Evolutionary conservation across 257 asterid species (phyloP).

Genomic region (Nyctanthes arbortristis): DNA sequence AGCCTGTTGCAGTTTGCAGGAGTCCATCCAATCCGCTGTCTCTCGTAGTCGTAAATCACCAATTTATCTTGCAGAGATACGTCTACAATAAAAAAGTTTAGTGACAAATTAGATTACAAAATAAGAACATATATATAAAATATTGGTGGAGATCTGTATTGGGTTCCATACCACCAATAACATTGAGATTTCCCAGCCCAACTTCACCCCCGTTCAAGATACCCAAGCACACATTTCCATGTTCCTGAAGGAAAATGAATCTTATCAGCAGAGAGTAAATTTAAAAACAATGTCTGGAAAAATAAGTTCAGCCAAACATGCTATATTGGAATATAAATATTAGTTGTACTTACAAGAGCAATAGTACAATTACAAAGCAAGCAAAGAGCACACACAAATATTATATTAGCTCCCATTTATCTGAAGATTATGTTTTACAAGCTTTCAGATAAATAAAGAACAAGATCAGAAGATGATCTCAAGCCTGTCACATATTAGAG

Average conservation of each 20-base stretch:
- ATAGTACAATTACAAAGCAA: not conserved
- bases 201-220: constrained; percentile 79
- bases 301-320: not conserved
- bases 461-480: not conserved
- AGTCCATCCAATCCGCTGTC: constrained; percentile 69
- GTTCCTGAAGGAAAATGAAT: constrained; percentile 48
- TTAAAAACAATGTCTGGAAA: not conserved
- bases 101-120: constrained; percentile 18
- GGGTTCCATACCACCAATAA: constrained; percentile 73
- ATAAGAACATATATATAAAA: not conserved
- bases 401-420: not conserved
- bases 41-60: constrained; percentile 85
- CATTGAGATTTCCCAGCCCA: constrained; percentile 51
- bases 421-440: not conserved
- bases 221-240: constrained; percentile 85
- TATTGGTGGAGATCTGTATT: not conserved
- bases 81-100: constrained; percentile 44
- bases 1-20: constrained; percentile 45
- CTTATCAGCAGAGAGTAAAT: not conserved
- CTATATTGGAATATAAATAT: too few species aligned
- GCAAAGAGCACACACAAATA: not conserved
- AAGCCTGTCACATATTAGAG: not conserved
- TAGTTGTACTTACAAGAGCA: not conserved
- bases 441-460: not conserved
- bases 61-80: constrained; percentile 79